Base-by-base conservation (phyloP, 495 filamentous ascomycete genomes). In the Hamigera avellanea region DNA sequence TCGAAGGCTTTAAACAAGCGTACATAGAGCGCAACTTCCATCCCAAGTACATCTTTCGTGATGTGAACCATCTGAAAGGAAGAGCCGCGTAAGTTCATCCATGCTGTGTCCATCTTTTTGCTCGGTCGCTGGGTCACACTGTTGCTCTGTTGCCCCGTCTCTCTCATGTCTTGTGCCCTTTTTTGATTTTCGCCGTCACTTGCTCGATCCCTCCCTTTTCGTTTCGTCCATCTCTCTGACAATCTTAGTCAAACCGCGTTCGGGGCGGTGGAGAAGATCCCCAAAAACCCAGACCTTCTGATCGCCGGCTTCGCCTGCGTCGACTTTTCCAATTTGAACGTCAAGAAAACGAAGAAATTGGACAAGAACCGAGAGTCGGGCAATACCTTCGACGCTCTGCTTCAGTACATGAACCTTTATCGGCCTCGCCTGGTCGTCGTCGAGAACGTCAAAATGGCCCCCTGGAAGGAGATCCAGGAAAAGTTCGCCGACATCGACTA, bases 291-390 rank as follows among this genome's bases (percentile, higher is more conserved):
- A 13, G 83, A 91, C 44, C 52, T 93, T 15, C 56, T 93, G 6
- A 64, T 91, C 30, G 78, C 79, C 8, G 86, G 86, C 0, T 83
- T 79, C 39, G 76, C 80, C 3, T 93, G 86, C 45, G 78, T 86
- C 8, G 86, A 93, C 49, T 85, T 80, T 35, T 70, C 59, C 0
- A 35, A 19, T 12, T 39, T 72, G 19, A 72, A 70, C 36, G 49
- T 46, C 27, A 52, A 53, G 9, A 44, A 40, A 10, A 62, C 59
- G 19, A 43, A 60, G 19, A 43, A 45, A 0, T 49, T 83, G 0
- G 55, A 67, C 10, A 54, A 64, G 0, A 49, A 54, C 8, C 83
- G 86, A 14, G 75, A 87, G 43, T 87, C 85, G 0, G 69, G 68
- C 0, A 62, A 74, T 28, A 93, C 85, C 0, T 86, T 86, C 50